Percentiles rank a stretch among this genome's conserved stretches.
Conservation (phyloP, 1,139 yeast species). For the Casaregolazyma lundiana region DNA sequence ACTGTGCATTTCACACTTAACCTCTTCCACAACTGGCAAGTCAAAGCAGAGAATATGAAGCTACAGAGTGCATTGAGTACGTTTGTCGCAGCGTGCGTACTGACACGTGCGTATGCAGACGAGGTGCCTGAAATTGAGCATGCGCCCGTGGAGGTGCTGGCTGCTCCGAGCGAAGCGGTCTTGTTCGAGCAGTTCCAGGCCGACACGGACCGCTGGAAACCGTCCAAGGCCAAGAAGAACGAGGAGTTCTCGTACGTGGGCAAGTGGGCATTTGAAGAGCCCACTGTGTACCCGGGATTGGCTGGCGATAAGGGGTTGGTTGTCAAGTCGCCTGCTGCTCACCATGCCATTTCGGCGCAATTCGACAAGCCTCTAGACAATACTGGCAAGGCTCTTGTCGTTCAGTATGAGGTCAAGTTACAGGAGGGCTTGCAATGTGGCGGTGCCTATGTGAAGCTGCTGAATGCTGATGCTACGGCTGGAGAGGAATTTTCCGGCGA, state of each 20-base stretch:
- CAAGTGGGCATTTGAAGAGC: constrained; percentile 66
- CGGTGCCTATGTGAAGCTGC: constrained; percentile 79
- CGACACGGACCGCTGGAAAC: constrained; percentile 54
- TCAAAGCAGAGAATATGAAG: constrained; percentile 1
- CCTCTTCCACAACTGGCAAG: background rate
- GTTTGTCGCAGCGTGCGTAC: background rate
- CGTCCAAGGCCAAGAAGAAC: constrained; percentile 55
- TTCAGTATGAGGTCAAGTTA: constrained; percentile 83
- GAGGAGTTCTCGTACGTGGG: constrained; percentile 59
- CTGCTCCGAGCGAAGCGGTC: constrained; percentile 34
- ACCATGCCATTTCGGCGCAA: constrained; percentile 68
- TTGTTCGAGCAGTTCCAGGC: constrained; percentile 65
- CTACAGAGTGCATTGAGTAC: background rate
- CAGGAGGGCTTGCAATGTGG: constrained; percentile 79
- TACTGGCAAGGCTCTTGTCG: constrained; percentile 59
- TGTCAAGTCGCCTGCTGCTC: constrained; percentile 68
- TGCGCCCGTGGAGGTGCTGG: constrained; percentile 23
- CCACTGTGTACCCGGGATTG: constrained; percentile 52
- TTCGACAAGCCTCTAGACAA: constrained; percentile 54
- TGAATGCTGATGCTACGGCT: constrained; percentile 42
- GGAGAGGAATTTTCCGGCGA: constrained; percentile 50
- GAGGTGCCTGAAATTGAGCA: constrained; percentile 22
- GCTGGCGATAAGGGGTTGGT: constrained; percentile 68
- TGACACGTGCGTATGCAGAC: constrained; percentile 11
- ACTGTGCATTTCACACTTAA: background rate